Conservation (phyloP, 2,329 filamentous ascomycete species). For the Aspergillus novofumigatus region DNA sequence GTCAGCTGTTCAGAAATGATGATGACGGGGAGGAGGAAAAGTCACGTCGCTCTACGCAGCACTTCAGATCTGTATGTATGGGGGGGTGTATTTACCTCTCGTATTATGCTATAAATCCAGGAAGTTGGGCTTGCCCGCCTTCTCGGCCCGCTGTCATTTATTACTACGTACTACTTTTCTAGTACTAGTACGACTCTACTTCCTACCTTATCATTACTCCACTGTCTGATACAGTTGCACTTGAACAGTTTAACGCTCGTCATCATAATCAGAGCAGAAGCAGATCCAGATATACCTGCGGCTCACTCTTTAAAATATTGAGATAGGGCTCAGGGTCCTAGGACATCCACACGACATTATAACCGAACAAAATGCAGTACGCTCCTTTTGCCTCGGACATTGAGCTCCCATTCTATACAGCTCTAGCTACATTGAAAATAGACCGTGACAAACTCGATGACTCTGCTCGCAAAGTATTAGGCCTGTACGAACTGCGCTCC, state of each 20-base stretch:
- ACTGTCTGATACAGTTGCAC: too few species aligned
- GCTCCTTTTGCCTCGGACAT: constrained; percentile 91
- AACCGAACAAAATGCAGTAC: constrained; percentile 57
- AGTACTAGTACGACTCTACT: too few species aligned
- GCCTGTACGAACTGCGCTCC: constrained; percentile 79
- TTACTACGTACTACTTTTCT: too few species aligned
- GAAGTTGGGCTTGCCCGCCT: not conserved
- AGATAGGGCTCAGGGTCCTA: not conserved
- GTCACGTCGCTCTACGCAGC: not conserved
- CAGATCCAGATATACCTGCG: not conserved
- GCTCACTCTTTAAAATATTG: not conserved
- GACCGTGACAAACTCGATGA: constrained; percentile 97
- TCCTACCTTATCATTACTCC: not conserved
- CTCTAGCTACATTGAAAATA: constrained; percentile 88
- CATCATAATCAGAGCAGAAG: not conserved
- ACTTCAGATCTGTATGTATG: not conserved
- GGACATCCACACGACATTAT: not conserved
- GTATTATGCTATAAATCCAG: not conserved
- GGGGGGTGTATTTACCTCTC: too few species aligned
- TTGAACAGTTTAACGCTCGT: not conserved
- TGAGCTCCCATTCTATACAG: constrained; percentile 90
- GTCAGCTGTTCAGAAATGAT: not conserved
- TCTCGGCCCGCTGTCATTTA: not conserved
- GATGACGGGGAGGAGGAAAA: not conserved
- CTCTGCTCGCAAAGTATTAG: constrained; percentile 79